Conservation (phyloP, 2,329 filamentous ascomycete species). For the Didymella pinodella region DNA sequence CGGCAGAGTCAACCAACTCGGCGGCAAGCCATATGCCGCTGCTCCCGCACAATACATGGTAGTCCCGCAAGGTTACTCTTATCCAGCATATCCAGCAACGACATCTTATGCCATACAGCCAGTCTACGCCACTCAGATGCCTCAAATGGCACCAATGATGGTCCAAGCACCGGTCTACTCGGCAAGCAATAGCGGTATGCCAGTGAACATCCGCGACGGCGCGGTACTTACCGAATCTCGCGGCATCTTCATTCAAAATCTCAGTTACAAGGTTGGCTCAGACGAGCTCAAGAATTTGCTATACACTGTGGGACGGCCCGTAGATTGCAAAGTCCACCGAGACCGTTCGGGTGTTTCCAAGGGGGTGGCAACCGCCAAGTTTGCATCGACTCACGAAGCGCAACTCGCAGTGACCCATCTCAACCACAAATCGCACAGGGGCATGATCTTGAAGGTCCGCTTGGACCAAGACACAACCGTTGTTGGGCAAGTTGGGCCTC, state of each 20-base stretch:
- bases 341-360: slow-evolving; percentile 41
- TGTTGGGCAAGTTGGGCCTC: slow-evolving; percentile 42
- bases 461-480: slow-evolving; percentile 47
- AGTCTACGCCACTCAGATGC: slow-evolving; percentile 30
- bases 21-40: slow-evolving; percentile 18
- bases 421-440: slow-evolving; percentile 40
- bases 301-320: slow-evolving; percentile 34
- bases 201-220: slow-evolving; percentile 49
- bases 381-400: slow-evolving; percentile 42
- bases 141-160: slow-evolving; percentile 20
- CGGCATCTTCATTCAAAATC: slow-evolving; percentile 48
- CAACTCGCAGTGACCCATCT: slow-evolving; percentile 39
- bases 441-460: slow-evolving; percentile 44
- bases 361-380: slow-evolving; percentile 46
- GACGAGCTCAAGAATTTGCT: slow-evolving; percentile 41
- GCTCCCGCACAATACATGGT: slow-evolving; percentile 28
- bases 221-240: slow-evolving; percentile 48
- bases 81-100: slow-evolving; percentile 33
- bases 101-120: slow-evolving; percentile 30
- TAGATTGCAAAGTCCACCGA: slow-evolving; percentile 38
- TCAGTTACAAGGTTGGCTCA: slow-evolving; percentile 39
- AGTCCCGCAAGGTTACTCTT: slow-evolving; percentile 32
- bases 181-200: slow-evolving; percentile 43
- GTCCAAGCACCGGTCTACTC: slow-evolving; percentile 39
- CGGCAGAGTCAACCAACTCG: slow-evolving; percentile 35